phyloP scores from a whole-genome alignment of 176 grass and related monocot genomes.

The Saccharum spontaneum region DNA sequence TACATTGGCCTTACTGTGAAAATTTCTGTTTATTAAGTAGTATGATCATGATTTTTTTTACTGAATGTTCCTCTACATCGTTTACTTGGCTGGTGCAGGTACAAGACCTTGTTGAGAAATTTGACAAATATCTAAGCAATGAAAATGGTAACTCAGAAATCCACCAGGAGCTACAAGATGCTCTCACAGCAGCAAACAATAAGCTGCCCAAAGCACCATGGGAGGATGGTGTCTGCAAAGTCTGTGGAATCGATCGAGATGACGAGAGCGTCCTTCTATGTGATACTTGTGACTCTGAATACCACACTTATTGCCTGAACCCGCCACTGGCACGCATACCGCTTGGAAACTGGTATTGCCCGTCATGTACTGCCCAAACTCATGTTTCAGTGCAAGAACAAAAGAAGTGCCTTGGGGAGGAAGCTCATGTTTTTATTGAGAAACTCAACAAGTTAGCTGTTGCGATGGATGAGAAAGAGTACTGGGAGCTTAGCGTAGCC shows the following conservation, averaged over 20 bases:
- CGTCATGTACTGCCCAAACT: constrained; percentile 53
- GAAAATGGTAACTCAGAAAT: constrained; percentile 47
- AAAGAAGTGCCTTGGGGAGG: constrained; percentile 54
- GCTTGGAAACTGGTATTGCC: constrained; percentile 94
- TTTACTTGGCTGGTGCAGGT: constrained; percentile 59
- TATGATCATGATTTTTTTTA: constrained; percentile 1
- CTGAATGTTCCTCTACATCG: constrained; percentile 26
- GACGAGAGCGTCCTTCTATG: constrained; percentile 92
- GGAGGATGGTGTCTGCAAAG: constrained; percentile 98
- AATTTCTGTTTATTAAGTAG: constrained; percentile 12
- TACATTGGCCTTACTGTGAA: constrained; percentile 17
- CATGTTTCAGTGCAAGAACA: constrained; percentile 41
- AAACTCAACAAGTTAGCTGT: constrained; percentile 55
- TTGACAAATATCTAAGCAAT: constrained; percentile 42
- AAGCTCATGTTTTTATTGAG: constrained; percentile 52
- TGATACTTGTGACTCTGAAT: constrained; percentile 92
- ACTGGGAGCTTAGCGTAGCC: constrained; percentile 77
- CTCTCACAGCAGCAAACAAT: constrained; percentile 53
- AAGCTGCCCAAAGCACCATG: constrained; percentile 84
- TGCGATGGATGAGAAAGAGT: constrained; percentile 88
- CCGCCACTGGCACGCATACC: constrained; percentile 93
- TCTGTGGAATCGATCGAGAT: constrained; percentile 91
- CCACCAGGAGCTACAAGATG: constrained; percentile 58
- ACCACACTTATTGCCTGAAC: constrained; percentile 93
- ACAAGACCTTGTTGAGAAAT: constrained; percentile 66